phyloP scores from a whole-genome alignment of 495 filamentous ascomycete genomes.

The Penicillium egyptiacum region DNA sequence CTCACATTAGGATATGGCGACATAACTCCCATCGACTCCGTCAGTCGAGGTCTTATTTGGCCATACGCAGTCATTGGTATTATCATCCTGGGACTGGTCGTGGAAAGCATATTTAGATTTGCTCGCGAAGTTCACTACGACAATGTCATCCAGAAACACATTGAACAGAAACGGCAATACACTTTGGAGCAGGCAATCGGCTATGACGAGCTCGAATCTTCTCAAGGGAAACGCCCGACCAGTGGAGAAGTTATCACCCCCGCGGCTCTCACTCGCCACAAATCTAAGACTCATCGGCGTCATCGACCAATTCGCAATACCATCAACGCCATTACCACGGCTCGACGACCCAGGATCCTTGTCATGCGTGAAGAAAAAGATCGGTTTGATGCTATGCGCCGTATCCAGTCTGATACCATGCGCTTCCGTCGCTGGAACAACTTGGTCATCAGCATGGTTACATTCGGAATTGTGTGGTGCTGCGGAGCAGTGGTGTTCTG shows the following conservation, averaged over 20 bases:
- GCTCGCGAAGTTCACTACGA: slow-evolving; percentile 61
- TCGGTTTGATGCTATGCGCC: slow-evolving; percentile 77
- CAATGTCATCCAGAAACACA: slow-evolving; percentile 65
- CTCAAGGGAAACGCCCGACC: not conserved
- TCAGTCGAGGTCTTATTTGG: slow-evolving; percentile 67
- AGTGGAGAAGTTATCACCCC: slow-evolving; percentile 2
- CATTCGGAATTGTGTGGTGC: slow-evolving; percentile 71
- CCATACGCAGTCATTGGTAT: slow-evolving; percentile 85
- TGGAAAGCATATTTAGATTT: slow-evolving; percentile 77
- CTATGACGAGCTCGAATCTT: slow-evolving; percentile 19
- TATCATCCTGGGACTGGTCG: slow-evolving; percentile 81
- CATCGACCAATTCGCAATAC: slow-evolving; percentile 28
- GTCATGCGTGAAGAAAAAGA: slow-evolving; percentile 60
- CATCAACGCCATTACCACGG: slow-evolving; percentile 21
- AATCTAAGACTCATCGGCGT: slow-evolving; percentile 12
- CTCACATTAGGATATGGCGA: slow-evolving; percentile 68
- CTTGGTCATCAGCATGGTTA: slow-evolving; percentile 64
- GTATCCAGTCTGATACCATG: slow-evolving; percentile 65
- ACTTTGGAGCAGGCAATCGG: slow-evolving; percentile 58
- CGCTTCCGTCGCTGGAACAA: slow-evolving; percentile 67
- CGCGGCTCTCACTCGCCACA: slow-evolving; percentile 7
- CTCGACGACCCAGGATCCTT: slow-evolving; percentile 29
- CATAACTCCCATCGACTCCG: slow-evolving; percentile 44
- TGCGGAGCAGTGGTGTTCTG: slow-evolving; percentile 79
- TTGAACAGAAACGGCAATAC: slow-evolving; percentile 55